Percentiles rank a stretch among this genome's conserved stretches.
These are phyloP conservation scores for Cephalotrichum gorgonifer DNA, from an alignment of 2,329 filamentous ascomycete species.

Conservation along the genomic window DNA sequence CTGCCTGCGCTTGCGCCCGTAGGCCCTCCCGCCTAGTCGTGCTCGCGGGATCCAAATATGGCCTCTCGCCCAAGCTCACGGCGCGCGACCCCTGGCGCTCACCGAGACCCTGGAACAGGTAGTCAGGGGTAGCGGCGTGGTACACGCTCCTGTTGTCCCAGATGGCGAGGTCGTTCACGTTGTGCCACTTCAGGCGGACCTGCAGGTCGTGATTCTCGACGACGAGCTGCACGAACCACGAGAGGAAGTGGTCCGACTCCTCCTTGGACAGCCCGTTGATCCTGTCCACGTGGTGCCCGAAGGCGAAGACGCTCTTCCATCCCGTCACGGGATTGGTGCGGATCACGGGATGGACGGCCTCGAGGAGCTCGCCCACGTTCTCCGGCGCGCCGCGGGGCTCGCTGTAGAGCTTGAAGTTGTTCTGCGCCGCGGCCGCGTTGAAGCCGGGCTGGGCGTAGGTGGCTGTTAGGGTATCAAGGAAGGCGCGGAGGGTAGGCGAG, in stretches of 20 bases:
- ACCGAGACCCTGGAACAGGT: conserved; percentile 30
- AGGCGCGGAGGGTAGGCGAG: conserved; percentile 41
- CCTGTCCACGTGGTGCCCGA: conserved; percentile 36
- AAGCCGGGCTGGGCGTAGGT: conserved; percentile 42
- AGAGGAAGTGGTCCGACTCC: conserved; percentile 36
- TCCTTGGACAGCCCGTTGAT: conserved; percentile 38
- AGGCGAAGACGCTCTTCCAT: conserved; percentile 44
- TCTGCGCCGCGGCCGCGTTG: conserved; percentile 31
- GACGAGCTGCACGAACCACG: conserved; percentile 40
- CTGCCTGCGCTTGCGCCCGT: too few species aligned
- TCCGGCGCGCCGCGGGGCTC: conserved; percentile 35
- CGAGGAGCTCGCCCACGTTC: conserved; percentile 36
- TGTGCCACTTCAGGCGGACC: conserved; percentile 33
- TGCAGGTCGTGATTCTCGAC: conserved; percentile 47
- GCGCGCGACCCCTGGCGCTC: conserved; percentile 39
- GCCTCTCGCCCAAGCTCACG: conserved; percentile 42
- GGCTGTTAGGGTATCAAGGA: conserved; percentile 48
- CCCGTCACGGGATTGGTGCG: conserved; percentile 49
- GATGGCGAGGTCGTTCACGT: conserved; percentile 28
- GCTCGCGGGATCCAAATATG: conserved; percentile 40
- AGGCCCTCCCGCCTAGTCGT: conserved; percentile 17
- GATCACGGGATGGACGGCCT: conserved; percentile 42
- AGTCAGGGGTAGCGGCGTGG: conserved; percentile 49
- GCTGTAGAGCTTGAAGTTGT: conserved; percentile 34
- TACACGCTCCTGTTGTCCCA: conserved; percentile 31